A percentile compares a stretch with the other conserved stretches of the same genome.
Evolutionary conservation across 1,284 basidiomycete genomes (phyloP).

Genomic region (Stygiomarasmius scandens): DNA sequence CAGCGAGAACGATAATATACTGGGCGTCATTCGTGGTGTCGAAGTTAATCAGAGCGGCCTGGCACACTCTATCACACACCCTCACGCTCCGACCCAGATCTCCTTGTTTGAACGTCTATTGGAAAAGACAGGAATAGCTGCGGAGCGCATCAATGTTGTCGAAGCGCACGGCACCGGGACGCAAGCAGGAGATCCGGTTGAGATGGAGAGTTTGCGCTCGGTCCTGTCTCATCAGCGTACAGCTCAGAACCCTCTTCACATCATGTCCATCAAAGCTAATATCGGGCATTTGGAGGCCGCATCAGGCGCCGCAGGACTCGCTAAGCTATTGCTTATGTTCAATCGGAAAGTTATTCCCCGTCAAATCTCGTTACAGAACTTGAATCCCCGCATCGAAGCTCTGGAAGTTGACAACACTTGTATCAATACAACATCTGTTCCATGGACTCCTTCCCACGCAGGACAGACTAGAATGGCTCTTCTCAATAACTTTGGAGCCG

Average conservation of each 20-base stretch:
- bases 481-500: conserved; percentile 75
- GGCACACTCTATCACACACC: conserved; percentile 70
- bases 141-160: conserved; percentile 55
- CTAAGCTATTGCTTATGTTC: conserved; percentile 73
- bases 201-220: conserved; percentile 62
- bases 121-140: conserved; percentile 44
- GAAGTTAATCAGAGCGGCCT: conserved; percentile 72
- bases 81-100: conserved; percentile 63
- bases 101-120: conserved; percentile 55
- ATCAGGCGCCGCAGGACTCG: conserved; percentile 69
- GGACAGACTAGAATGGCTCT: conserved; percentile 51
- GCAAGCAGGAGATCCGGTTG: conserved; percentile 67
- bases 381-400: conserved; percentile 59
- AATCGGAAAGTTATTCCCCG: conserved; percentile 55
- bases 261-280: conserved; percentile 72
- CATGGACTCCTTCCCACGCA: conserved; percentile 44
- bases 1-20: conserved; percentile 63
- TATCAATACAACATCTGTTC: conserved; percentile 44
- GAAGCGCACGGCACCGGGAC: conserved; percentile 78
- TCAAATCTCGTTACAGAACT: conserved; percentile 56
- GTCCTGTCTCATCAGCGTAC: conserved; percentile 49
- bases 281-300: conserved; percentile 77
- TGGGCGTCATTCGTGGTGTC: conserved; percentile 67
- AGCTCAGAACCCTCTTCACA: conserved; percentile 53
- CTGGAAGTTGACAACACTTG: conserved; percentile 50